A percentile compares a stretch with the other conserved stretches of the same genome.
Conservation (phyloP, 352 stramenopile species). For the Thalassiosira allenii region DNA sequence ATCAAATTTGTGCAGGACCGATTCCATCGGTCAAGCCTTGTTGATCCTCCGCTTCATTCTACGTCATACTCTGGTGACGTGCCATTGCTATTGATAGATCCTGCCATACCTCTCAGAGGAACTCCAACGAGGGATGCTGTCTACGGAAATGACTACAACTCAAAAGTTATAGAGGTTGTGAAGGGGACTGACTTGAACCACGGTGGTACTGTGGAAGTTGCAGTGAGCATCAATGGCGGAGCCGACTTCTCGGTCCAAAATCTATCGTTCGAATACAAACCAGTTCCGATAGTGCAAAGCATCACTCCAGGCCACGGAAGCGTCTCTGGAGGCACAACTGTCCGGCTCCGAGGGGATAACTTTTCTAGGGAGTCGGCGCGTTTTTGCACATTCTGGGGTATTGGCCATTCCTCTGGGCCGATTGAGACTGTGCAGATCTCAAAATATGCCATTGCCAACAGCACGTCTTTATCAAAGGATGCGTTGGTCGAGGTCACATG, state of each 20-base stretch:
- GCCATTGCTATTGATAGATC: constrained; percentile 38
- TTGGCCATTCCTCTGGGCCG: constrained; percentile 19
- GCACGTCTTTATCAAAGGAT: neutral
- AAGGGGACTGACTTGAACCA: constrained; percentile 75
- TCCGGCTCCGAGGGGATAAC: constrained; percentile 53
- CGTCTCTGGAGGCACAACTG: constrained; percentile 86
- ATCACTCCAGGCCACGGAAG: constrained; percentile 88
- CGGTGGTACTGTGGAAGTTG: constrained; percentile 87
- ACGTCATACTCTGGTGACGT: constrained; percentile 56
- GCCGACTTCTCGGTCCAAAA: constrained; percentile 84
- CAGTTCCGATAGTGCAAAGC: constrained; percentile 79
- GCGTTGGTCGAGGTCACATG: constrained; percentile 36
- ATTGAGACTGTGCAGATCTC: constrained; percentile 40
- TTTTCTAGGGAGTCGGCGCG: constrained; percentile 47
- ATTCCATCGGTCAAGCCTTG: constrained; percentile 10
- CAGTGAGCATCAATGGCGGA: constrained; percentile 89
- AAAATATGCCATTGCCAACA: constrained; percentile 28
- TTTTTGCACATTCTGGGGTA: constrained; percentile 59
- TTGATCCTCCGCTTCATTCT: constrained; percentile 29
- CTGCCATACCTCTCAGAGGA: constrained; percentile 30
- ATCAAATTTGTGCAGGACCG: constrained; percentile 59
- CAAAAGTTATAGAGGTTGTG: constrained; percentile 58
- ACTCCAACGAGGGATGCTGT: constrained; percentile 46
- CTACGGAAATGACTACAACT: constrained; percentile 51
- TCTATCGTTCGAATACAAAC: constrained; percentile 73